Conservation (phyloP, 306 rosid species). For the Glycyrrhiza uralensis region DNA sequence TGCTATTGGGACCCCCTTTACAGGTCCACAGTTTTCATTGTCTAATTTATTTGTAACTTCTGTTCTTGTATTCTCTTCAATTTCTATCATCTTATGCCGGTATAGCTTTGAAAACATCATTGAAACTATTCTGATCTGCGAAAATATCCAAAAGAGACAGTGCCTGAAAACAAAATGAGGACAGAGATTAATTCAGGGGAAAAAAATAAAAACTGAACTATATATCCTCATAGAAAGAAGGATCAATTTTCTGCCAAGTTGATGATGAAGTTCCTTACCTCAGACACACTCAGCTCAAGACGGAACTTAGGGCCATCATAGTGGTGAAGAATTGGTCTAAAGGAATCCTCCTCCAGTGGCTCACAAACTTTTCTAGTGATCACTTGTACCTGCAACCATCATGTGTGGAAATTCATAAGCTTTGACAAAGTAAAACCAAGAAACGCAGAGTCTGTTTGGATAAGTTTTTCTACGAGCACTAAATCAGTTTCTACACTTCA, state of each 20-base stretch:
- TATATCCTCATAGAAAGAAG: not conserved
- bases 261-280: conserved; percentile 47
- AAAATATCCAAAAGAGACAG: conserved; percentile 83
- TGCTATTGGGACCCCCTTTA: not conserved
- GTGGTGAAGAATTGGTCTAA: conserved; percentile 96
- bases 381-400: conserved; percentile 59
- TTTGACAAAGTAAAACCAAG: not conserved
- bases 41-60: not conserved
- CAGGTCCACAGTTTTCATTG: conserved; percentile 1
- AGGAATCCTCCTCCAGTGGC: conserved; percentile 89
- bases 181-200: conserved; percentile 7
- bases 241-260: not conserved
- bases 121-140: conserved; percentile 56
- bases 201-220: not conserved
- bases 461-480: too few relatives aligned
- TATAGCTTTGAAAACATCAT: conserved; percentile 35
- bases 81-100: conserved; percentile 31
- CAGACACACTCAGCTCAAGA: conserved; percentile 72
- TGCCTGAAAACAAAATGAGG: conserved; percentile 48
- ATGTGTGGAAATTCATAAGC: not conserved
- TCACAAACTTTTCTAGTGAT: conserved; percentile 72
- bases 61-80: conserved; percentile 17
- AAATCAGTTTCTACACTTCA: too few relatives aligned
- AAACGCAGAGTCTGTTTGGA: too few relatives aligned
- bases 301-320: conserved; percentile 96